Base-by-base conservation (phyloP, 768 basidiomycete genomes). In the Boletus huronensis region DNA sequence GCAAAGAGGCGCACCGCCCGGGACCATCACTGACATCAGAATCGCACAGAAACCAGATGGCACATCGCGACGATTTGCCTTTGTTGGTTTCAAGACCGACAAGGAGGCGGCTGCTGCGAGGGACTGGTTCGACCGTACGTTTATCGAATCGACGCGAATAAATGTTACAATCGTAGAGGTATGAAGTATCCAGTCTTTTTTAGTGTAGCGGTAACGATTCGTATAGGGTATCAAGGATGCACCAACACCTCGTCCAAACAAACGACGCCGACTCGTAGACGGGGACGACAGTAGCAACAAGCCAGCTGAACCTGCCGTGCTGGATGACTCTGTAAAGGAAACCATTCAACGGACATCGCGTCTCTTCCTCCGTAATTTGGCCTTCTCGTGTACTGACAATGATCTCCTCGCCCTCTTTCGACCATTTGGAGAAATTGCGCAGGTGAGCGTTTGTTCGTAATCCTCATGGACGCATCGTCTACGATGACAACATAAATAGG, bases 331-430 rank as follows among this genome's bases (percentile, higher is more conserved):
- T 3, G 59, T 61, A 1, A 72, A 73, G 55, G 61, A 69, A 26
- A 82, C 84, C 1, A 87, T 96, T 49, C 72, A 87, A 5, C 78
- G 80, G 53, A 95, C 93, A 0, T 79, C 83, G 1, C 82, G 95
- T 5, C 74, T 98, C 2, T 98, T 98, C 65, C 74, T 99, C 6
- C 91, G 97, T n/a, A 99, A 98, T 66, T 72, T 99, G n/a, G 79
- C 93, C 0, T 98, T 93, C 64, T 82, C 86, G 0, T 91, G 89
- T 53, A 86, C 87, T 7, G 81, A 88, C 17, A 70, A 75, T 2
- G 93, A 97, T 47, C 72, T 98, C 1, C 64, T 69, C 3, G 76
- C 79, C 13, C 76, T 85, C 2, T 93, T 94, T 68, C 67, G 70
- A 3, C 74, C 80, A 0, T 91, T 82, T 66, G 95, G 95, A 9